Evolutionary conservation across 306 rosid species (phyloP), one percentile per base, ranked within the genome.

Genomic region (Heteromeles arbutifolia): DNA sequence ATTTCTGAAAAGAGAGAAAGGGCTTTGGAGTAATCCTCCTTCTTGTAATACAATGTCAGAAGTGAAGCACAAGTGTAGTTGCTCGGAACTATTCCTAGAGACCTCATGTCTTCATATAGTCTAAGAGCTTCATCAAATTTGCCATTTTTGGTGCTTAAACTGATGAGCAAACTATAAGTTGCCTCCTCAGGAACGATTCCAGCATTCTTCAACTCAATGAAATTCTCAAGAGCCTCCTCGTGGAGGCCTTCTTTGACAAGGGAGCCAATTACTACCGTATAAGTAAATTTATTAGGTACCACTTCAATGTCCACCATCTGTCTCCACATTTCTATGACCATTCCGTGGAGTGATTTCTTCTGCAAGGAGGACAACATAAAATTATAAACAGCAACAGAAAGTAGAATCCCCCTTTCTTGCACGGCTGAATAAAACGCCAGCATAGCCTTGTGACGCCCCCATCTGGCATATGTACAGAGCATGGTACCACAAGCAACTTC

Each of bases 311-410:
- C 81, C 59, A 83, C 63, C 97, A 94, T 90, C 77, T 94, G 91
- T 79, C 73, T 81, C 98, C 98, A 92, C 41, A 95, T 32, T 54
- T 85, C 75, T 37, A 85, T 80, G 78, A 87, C 95, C 81, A 86
- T 81, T 43, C 73, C 59, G 69, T 95, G 98, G 72, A 88, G 90
- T 66, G 92, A 85, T 82, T 92, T 92, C 88, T 95, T 95, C 87
- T 95, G 97, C 88, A 95, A 89, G 24, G 98, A 92, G 71, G 98
- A 92, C 88, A 92, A 26, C 97, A 95, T 92, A 78, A 95, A 95
- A 86, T 95, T 92, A 85, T 79, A 95, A 76, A 95, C 98, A 21
- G 96, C 50, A 76, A 85, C 87, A 54, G 98, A 72, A 32, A 90
- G 83, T 43, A 77, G 17, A 15, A 90, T 61, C 44, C 86, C 89